These are phyloP conservation scores for Diutina neorugosa DNA, from an alignment of 1,139 yeast genomes.

Conservation along the genomic window DNA sequence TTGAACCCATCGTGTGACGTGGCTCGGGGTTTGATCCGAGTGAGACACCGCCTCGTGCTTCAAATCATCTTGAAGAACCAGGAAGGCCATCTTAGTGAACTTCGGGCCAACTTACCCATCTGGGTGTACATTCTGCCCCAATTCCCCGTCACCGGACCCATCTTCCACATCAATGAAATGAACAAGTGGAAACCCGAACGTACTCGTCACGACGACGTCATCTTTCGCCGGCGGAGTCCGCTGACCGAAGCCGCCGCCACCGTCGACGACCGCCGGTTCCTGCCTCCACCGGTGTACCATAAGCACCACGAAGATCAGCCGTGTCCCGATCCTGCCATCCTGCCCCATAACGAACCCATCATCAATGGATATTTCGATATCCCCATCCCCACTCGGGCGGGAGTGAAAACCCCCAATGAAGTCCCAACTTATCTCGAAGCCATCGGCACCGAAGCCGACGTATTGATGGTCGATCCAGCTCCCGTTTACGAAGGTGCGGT, in stretches of 20 bases:
- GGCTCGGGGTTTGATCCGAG: conserved; percentile 35
- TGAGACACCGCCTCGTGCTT: conserved; percentile 50
- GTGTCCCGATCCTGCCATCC: neutral
- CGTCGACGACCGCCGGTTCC: neutral
- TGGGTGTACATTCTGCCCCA: conserved; percentile 45
- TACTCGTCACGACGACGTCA: neutral
- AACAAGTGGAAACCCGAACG: neutral
- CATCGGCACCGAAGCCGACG: neutral
- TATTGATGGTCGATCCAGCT: neutral
- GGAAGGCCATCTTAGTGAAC: conserved; percentile 50
- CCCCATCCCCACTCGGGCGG: neutral
- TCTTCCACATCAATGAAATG: neutral
- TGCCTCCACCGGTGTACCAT: neutral
- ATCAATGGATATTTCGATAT: neutral
- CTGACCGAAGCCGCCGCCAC: neutral
- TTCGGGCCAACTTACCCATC: conserved; percentile 57
- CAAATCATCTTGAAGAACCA: conserved; percentile 44
- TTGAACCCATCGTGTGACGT: conserved; percentile 49
- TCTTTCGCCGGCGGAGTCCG: neutral
- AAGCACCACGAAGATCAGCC: neutral
- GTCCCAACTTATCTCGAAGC: conserved; percentile 1
- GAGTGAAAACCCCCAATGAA: neutral
- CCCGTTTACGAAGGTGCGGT: neutral
- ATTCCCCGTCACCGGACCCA: neutral
- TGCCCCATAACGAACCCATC: neutral